Evolutionary conservation across 176 grass and related monocot species (phyloP).

Genomic region (Hordeum vulgare): DNA sequence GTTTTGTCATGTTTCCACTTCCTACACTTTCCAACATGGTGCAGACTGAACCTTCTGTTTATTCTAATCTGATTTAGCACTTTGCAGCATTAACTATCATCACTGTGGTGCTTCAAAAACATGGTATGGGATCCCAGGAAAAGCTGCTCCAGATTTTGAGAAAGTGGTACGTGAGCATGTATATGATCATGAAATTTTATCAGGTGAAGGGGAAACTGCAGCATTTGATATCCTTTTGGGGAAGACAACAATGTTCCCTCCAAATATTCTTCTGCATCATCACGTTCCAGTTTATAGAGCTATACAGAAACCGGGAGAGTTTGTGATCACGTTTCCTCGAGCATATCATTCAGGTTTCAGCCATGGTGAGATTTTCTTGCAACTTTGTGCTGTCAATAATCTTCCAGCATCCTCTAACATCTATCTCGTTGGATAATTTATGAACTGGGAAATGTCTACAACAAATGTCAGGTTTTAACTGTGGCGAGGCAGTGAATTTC

Average conservation of each 20-base stretch:
- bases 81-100: conserved; percentile 90
- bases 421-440: conserved; percentile 15
- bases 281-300: conserved; percentile 86
- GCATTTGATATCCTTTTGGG: conserved; percentile 91
- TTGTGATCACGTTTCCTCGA: conserved; percentile 86
- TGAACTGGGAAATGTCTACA: not conserved
- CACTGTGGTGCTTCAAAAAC: conserved; percentile 96
- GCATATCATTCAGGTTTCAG: conserved; percentile 98
- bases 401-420: conserved; percentile 1
- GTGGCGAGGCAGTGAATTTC: conserved; percentile 95
- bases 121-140: conserved; percentile 87
- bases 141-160: conserved; percentile 86
- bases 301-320: conserved; percentile 89
- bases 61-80: conserved; percentile 17
- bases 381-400: not conserved
- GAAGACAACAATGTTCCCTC: conserved; percentile 98
- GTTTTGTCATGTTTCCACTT: conserved; percentile 5
- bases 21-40: conserved; percentile 13
- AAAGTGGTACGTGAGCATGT: conserved; percentile 66
- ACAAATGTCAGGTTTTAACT: conserved; percentile 62
- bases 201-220: conserved; percentile 65
- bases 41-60: conserved; percentile 3
- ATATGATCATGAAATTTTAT: conserved; percentile 79
- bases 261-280: conserved; percentile 74
- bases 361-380: conserved; percentile 49